Conservation (phyloP, 140 eudicot genomes). For the Oenanthe javanica region DNA sequence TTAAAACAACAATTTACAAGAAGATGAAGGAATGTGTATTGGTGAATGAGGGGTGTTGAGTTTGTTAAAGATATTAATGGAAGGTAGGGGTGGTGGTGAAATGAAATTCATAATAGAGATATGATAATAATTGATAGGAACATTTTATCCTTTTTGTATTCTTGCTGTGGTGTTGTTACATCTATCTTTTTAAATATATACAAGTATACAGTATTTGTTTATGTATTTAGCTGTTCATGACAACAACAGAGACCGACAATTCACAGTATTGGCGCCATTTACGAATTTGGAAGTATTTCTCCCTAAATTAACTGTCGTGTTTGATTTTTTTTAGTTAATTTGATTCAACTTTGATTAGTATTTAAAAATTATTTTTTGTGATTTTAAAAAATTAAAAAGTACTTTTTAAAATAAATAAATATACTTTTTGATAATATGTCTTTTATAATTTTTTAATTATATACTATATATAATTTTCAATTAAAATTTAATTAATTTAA, state of each 20-base stretch:
- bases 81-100: background rate
- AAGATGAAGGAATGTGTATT: background rate
- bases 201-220: background rate
- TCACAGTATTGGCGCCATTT: background rate
- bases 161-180: background rate
- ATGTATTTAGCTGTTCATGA: background rate
- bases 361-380: too few species aligned
- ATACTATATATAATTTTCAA: too few species aligned
- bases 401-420: too few species aligned
- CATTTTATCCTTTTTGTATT: constrained; percentile 8
- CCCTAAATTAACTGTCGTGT: too few species aligned
- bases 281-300: background rate
- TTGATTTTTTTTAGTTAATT: too few species aligned
- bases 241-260: background rate
- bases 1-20: background rate
- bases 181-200: background rate
- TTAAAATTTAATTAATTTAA: too few species aligned
- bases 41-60: background rate
- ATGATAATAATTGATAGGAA: background rate
- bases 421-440: too few species aligned
- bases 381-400: too few species aligned
- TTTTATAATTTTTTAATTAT: too few species aligned
- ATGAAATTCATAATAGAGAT: background rate
- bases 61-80: background rate
- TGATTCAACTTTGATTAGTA: too few species aligned